phyloP scores from a whole-genome alignment of 1,139 yeast species.

The Lodderomyces pseudojiufengensis region DNA sequence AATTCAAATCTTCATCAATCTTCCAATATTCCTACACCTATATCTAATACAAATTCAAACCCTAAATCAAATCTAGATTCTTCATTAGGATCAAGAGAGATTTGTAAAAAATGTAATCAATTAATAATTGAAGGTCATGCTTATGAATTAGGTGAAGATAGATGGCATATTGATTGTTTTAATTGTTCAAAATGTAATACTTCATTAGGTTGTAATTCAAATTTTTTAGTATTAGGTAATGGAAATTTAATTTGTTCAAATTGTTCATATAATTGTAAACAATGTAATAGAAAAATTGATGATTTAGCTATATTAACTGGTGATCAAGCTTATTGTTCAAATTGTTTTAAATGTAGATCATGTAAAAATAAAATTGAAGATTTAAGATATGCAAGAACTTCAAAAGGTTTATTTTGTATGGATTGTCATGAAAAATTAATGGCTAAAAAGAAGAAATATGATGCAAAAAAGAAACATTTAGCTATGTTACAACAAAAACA shows the following conservation, averaged over 20 bases:
- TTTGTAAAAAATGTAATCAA: constrained; percentile 41
- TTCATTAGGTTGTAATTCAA: constrained; percentile 80
- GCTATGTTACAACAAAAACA: constrained; percentile 15
- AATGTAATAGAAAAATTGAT: constrained; percentile 86
- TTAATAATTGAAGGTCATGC: constrained; percentile 74
- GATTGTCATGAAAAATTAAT: constrained; percentile 82
- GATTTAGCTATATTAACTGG: constrained; percentile 96
- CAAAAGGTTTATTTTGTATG: constrained; percentile 93
- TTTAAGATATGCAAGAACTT: constrained; percentile 86
- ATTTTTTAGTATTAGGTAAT: constrained; percentile 86
- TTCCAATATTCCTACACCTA: neutral
- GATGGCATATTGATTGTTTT: constrained; percentile 96
- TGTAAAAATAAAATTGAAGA: constrained; percentile 89
- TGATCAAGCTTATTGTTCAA: constrained; percentile 89
- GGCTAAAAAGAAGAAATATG: constrained; percentile 60
- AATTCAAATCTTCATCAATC: neutral
- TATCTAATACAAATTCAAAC: neutral
- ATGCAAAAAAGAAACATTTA: constrained; percentile 38
- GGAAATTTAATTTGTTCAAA: constrained; percentile 88
- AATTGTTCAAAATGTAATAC: constrained; percentile 80
- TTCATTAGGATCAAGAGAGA: constrained; percentile 15
- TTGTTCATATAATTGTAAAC: constrained; percentile 86
- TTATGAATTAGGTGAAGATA: constrained; percentile 79
- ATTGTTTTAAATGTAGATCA: constrained; percentile 86
- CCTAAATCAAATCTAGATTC: too few species aligned